These are phyloP conservation scores for Eucalyptus virginea DNA, from an alignment of 345 rosid species.

Conservation along the genomic window DNA sequence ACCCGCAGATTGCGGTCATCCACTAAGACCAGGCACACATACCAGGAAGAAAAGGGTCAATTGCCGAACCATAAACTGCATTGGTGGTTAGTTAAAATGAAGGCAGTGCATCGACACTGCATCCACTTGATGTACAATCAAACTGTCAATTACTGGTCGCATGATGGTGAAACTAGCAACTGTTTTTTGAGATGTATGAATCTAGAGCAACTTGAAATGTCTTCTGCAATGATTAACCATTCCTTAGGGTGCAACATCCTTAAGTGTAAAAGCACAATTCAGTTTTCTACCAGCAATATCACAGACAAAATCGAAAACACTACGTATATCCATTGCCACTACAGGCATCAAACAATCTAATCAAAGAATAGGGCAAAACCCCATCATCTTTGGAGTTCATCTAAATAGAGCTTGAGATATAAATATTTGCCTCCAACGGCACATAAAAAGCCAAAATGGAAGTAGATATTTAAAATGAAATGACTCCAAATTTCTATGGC, in stretches of 20 bases:
- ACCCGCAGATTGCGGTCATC: constrained; percentile 99
- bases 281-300: background rate
- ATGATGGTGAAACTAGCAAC: constrained; percentile 8
- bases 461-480: background rate
- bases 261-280: background rate
- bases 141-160: constrained; percentile 24
- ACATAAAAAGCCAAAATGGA: background rate
- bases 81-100: constrained; percentile 80
- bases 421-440: background rate
- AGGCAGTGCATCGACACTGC: constrained; percentile 84
- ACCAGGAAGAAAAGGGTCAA: constrained; percentile 96
- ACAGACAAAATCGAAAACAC: background rate
- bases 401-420: background rate
- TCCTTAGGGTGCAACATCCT: background rate
- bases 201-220: constrained; percentile 2
- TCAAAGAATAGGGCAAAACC: background rate
- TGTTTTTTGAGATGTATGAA: background rate
- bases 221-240: background rate
- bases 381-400: background rate
- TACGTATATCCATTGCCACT: background rate
- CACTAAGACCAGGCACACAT: constrained; percentile 98
- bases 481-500: background rate
- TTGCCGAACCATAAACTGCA: constrained; percentile 95
- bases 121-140: constrained; percentile 64
- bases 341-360: constrained; percentile 7